Evolutionary conservation across 257 asterid genomes (phyloP).

Genomic region (Datura wrightii): DNA sequence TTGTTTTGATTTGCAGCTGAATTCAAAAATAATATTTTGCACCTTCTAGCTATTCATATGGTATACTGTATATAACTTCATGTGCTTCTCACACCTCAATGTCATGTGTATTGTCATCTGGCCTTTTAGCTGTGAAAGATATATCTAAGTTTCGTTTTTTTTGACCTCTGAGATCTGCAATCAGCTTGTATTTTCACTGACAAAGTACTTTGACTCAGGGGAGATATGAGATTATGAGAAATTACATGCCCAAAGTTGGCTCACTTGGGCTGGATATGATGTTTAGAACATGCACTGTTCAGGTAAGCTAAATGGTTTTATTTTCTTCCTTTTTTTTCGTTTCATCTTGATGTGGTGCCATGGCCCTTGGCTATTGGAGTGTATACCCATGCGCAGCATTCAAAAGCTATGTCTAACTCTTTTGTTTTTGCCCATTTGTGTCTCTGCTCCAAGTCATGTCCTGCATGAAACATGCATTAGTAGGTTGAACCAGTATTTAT

Average conservation of each 20-base stretch:
- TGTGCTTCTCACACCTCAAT: background rate
- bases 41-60: background rate
- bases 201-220: conserved; percentile 64
- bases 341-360: background rate
- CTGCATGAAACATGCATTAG: conserved; percentile 23
- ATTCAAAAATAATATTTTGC: background rate
- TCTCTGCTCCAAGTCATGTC: background rate
- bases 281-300: conserved; percentile 96
- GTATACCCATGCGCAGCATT: background rate
- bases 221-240: conserved; percentile 86
- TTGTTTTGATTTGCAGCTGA: conserved; percentile 3
- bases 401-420: background rate
- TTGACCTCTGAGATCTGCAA: background rate
- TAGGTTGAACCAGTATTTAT: conserved; percentile 4
- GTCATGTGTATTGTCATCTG: background rate
- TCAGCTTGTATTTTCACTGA: conserved; percentile 47
- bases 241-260: conserved; percentile 99
- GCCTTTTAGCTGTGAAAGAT: background rate
- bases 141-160: background rate
- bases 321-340: conserved; percentile 18
- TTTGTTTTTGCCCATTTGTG: background rate
- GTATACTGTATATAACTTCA: background rate
- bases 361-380: background rate
- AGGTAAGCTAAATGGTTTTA: conserved; percentile 52
- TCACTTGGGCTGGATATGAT: conserved; percentile 96